Base-by-base conservation (phyloP, 768 basidiomycete genomes). In the Lanmaoa rubissima region DNA sequence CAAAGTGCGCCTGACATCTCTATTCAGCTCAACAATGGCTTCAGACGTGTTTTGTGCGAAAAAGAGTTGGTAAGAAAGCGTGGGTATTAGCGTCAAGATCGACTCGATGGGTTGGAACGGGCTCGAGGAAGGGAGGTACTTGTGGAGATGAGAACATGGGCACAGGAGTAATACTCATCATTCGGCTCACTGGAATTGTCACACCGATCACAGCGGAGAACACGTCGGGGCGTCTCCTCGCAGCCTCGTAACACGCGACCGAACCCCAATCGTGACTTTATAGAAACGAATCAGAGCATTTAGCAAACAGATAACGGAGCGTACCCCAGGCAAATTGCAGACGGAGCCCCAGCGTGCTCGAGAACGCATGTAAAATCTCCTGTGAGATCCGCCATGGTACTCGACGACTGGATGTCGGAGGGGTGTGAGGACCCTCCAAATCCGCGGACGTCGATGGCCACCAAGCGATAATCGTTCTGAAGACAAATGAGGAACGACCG, bases 241-340 rank as follows among this genome's bases (percentile, higher is more conserved):
- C 86, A 12, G 85, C 82, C 67, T 90, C 86, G 61, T 84, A 86
- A 59, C 88, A 89, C 3, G 82, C 56, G 51, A 80, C 76, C 1
- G 86, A 74, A 39, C 89, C 89, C 89, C 89, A 91, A 58, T 91
- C 89, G 62, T 91, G 89, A 13, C 87, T 88, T 35, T 16, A n/a
- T 38, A 7, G 3, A 21, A 46, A 26, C 10, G 17, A 28, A 31
- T 58, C 19, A 49, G 51, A 49, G 31, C 10, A 36, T 28, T 11
- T 17, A 9, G n/a, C 12, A 48, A 32, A 24, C 41, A 41, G 44
- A 31, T 4, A 10, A 5, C 10, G 13, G 36, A 38, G 16, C 76
- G 32, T 59, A 87, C 87, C 89, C 89, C 55, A 91, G 72, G 61
- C 85, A 89, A 35, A 83, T 74, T 0, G 79, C 82, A 14, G 78